Conservation (phyloP, 2,329 filamentous ascomycete species). For the Xylaria digitata region DNA sequence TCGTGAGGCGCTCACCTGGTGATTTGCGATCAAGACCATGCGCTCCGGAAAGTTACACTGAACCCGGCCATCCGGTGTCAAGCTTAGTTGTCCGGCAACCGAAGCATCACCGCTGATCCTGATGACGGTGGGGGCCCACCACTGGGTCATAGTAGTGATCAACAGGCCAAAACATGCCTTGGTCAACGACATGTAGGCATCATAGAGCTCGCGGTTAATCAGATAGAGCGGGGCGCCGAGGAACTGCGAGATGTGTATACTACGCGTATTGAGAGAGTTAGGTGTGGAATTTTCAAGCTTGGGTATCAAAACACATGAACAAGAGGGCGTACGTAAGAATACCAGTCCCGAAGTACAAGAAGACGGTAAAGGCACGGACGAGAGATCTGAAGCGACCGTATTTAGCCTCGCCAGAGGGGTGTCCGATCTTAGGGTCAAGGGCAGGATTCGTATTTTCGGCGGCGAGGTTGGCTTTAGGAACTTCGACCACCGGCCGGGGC, state of each 20-base stretch:
- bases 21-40: slow-evolving; percentile 86
- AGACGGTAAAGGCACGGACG: slow-evolving; percentile 63
- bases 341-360: slow-evolving; percentile 63
- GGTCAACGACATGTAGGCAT: slow-evolving; percentile 87
- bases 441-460: slow-evolving; percentile 38
- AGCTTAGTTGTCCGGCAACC: slow-evolving; percentile 78
- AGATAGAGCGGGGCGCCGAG: slow-evolving; percentile 81
- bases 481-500: slow-evolving; percentile 38
- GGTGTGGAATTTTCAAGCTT: slow-evolving; percentile 38
- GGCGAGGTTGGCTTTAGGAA: slow-evolving; percentile 49
- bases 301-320: slow-evolving; percentile 3
- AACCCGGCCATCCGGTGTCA: slow-evolving; percentile 77
- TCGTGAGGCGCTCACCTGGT: slow-evolving; percentile 66
- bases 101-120: slow-evolving; percentile 85
- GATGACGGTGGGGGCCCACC: slow-evolving; percentile 87
- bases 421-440: slow-evolving; percentile 47
- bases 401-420: slow-evolving; percentile 67
- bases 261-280: slow-evolving; percentile 48
- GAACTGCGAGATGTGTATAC: slow-evolving; percentile 77
- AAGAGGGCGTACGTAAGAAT: slow-evolving; percentile 59
- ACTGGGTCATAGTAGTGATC: slow-evolving; percentile 82
- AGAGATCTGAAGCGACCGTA: slow-evolving; percentile 63
- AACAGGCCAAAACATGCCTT: slow-evolving; percentile 86
- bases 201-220: slow-evolving; percentile 80
- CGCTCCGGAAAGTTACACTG: slow-evolving; percentile 84